Percentiles rank a stretch among this genome's conserved stretches.
Conservation (phyloP, 208 protist species). For the Trypanosoma lewisi region DNA sequence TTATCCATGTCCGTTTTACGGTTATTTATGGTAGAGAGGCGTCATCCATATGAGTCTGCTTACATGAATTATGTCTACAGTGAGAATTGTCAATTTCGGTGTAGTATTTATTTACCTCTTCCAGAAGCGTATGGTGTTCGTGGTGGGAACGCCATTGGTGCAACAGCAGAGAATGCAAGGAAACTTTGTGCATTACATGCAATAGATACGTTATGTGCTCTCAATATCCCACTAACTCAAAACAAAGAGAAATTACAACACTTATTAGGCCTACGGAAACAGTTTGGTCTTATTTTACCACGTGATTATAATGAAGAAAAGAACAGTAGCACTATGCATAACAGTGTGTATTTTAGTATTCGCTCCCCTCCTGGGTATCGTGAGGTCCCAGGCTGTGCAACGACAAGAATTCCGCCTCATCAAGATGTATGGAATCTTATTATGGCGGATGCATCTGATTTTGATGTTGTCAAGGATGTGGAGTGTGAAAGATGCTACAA, state of each 20-base stretch:
- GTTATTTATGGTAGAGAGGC: conserved; percentile 48
- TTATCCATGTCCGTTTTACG: conserved; percentile 38
- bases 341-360: conserved; percentile 12
- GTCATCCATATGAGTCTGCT: conserved; percentile 53
- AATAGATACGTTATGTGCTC: conserved; percentile 55
- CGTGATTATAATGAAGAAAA: conserved; percentile 9
- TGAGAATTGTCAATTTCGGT: conserved; percentile 42
- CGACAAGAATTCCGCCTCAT: conserved; percentile 29
- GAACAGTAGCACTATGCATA: not conserved
- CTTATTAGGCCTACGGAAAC: conserved; percentile 42
- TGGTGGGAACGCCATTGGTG: conserved; percentile 56
- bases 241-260: conserved; percentile 30
- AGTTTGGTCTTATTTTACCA: conserved; percentile 46
- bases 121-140: conserved; percentile 60
- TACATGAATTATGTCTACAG: conserved; percentile 40
- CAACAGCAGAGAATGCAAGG: conserved; percentile 25
- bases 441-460: conserved; percentile 44
- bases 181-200: conserved; percentile 50
- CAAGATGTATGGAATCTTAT: conserved; percentile 59
- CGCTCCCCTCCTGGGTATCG: conserved; percentile 64
- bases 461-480: conserved; percentile 44
- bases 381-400: conserved; percentile 22
- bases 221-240: conserved; percentile 42
- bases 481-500: conserved; percentile 17
- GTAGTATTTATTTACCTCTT: conserved; percentile 62